phyloP scores from a whole-genome alignment of 192 early-diverging fungal species.

The Umbelopsis ramanniana region DNA sequence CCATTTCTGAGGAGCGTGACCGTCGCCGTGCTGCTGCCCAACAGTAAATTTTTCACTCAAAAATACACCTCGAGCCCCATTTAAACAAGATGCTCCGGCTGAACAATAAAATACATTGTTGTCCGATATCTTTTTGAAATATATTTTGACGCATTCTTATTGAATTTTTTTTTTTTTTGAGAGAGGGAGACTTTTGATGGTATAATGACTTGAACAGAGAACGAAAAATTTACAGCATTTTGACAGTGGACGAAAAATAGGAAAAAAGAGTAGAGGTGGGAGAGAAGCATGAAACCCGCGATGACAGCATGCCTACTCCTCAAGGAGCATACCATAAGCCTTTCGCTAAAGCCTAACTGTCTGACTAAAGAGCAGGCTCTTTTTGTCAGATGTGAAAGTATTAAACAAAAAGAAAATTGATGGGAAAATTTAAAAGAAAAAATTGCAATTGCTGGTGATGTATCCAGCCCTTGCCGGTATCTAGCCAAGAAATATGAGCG shows the following conservation, averaged over 20 bases:
- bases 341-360: neutral
- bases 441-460: too few relatives aligned
- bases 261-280: too few relatives aligned
- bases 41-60: slow-evolving; percentile 10
- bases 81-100: neutral
- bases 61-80: slow-evolving; percentile 1
- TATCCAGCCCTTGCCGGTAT: neutral
- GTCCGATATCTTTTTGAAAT: neutral
- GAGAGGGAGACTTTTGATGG: too few relatives aligned
- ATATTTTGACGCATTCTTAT: too few relatives aligned
- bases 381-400: neutral
- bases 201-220: too few relatives aligned
- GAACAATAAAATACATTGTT: slow-evolving; percentile 11
- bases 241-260: neutral
- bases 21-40: slow-evolving; percentile 66
- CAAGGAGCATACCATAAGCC: too few relatives aligned
- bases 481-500: neutral
- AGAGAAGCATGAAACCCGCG: too few relatives aligned
- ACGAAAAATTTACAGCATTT: neutral
- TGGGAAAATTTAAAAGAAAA: neutral
- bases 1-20: slow-evolving; percentile 99
- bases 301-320: too few relatives aligned
- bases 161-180: too few relatives aligned
- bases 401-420: neutral
- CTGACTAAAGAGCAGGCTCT: neutral